phyloP scores from a whole-genome alignment of 148 eudicot genomes.

The Nyssa sinensis region DNA sequence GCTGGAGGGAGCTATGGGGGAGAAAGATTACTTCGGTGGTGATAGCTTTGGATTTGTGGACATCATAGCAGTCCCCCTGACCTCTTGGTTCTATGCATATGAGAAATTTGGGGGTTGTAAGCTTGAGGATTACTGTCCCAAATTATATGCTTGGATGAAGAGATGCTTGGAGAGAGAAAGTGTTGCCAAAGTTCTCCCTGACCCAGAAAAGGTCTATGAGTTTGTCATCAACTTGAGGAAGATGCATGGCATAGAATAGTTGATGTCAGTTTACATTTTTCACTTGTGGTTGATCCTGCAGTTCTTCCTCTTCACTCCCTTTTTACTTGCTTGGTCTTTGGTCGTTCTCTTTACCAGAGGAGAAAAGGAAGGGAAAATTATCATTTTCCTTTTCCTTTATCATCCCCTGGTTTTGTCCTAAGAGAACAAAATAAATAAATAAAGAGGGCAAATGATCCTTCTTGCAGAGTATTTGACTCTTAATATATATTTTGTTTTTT shows the following conservation, averaged over 20 bases:
- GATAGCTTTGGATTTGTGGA: conserved; percentile 3
- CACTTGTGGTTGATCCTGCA: neutral
- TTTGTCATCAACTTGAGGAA: neutral
- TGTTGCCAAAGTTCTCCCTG: conserved; percentile 1
- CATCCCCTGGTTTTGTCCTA: too few species aligned
- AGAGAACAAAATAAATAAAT: too few species aligned
- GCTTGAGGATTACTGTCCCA: neutral
- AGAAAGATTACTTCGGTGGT: conserved; percentile 8
- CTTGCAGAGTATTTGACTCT: too few species aligned
- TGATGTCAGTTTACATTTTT: neutral
- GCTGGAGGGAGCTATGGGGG: conserved; percentile 9
- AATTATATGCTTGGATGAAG: neutral
- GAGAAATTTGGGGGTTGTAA: conserved; percentile 5
- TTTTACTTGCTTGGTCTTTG: too few species aligned
- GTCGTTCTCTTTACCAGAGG: neutral
- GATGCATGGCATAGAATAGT: conserved; percentile 1
- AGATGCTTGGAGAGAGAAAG: conserved; percentile 1
- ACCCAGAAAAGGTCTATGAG: neutral
- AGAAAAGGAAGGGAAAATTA: conserved; percentile 1
- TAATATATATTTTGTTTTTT: too few species aligned
- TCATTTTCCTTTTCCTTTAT: conserved; percentile 5
- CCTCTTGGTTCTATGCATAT: neutral
- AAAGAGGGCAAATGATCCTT: neutral
- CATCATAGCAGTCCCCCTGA: neutral
- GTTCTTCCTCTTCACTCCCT: neutral